Evolutionary conservation across 2,329 filamentous ascomycete genomes (phyloP).

Genomic region (Dendryphion nanum): DNA sequence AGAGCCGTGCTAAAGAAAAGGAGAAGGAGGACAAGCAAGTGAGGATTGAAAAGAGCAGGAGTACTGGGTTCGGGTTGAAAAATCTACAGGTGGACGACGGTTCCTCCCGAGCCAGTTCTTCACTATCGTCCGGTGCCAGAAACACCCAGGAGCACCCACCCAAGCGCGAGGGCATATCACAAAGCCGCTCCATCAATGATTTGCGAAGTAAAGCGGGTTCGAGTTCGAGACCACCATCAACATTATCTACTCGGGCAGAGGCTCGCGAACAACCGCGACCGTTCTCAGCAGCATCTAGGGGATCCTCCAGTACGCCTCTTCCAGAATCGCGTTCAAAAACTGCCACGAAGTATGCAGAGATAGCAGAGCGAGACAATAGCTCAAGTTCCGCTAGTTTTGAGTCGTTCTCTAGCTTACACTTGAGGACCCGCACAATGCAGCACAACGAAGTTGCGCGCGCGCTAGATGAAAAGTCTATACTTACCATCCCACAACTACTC

Average conservation of each 20-base stretch:
- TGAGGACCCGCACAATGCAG: constrained; percentile 78
- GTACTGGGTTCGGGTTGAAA: constrained; percentile 39
- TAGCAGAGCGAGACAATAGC: constrained; percentile 37
- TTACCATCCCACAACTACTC: constrained; percentile 77
- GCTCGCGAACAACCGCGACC: constrained; percentile 21
- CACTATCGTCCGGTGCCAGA: constrained; percentile 21
- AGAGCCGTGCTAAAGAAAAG: constrained; percentile 53
- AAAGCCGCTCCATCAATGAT: constrained; percentile 18
- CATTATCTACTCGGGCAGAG: constrained; percentile 18
- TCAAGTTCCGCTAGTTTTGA: constrained; percentile 62
- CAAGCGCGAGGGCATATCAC: constrained; percentile 10
- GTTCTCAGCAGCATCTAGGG: constrained; percentile 14
- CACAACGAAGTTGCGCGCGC: constrained; percentile 78
- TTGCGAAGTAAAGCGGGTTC: constrained; percentile 12
- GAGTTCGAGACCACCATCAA: constrained; percentile 22
- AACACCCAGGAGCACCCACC: constrained; percentile 19
- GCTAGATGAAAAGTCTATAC: constrained; percentile 72
- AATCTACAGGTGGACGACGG: constrained; percentile 25
- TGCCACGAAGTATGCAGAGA: constrained; percentile 30
- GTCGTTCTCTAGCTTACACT: constrained; percentile 78
- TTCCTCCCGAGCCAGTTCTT: constrained; percentile 26
- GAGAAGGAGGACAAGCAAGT: constrained; percentile 45
- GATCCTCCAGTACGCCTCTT: neutral
- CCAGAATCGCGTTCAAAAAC: neutral
- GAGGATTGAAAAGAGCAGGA: constrained; percentile 43